A percentile compares a stretch with the other conserved stretches of the same genome.
Conservation (phyloP, 495 filamentous ascomycete genomes). For the Hypoxylon subgilvum region DNA sequence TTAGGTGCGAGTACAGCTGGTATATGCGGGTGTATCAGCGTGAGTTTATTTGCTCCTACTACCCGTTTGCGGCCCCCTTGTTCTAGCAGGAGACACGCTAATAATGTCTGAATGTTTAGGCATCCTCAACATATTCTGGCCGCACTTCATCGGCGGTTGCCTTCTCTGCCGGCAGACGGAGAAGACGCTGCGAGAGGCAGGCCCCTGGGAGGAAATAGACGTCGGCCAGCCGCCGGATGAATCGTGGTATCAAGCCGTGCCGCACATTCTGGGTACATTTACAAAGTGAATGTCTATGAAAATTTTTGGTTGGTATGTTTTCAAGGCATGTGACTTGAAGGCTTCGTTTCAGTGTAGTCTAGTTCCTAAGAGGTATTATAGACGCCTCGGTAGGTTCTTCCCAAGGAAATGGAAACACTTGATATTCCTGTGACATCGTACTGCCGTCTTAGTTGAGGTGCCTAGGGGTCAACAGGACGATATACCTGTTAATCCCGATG, state of each 20-base stretch:
- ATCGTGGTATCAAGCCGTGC: constrained; percentile 56
- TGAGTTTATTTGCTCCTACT: constrained; percentile 41
- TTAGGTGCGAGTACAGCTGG: constrained; percentile 54
- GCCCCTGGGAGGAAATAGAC: constrained; percentile 63
- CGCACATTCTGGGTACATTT: constrained; percentile 62
- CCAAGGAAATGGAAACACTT: too few species aligned
- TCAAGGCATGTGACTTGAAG: neutral
- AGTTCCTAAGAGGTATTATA: too few species aligned
- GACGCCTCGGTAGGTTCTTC: too few species aligned
- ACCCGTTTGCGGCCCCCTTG: neutral
- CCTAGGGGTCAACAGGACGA: too few species aligned
- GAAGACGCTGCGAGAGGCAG: constrained; percentile 56
- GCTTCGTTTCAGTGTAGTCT: neutral
- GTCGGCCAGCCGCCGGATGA: constrained; percentile 53
- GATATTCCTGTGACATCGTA: too few species aligned
- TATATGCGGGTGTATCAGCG: constrained; percentile 58
- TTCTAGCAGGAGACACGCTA: neutral
- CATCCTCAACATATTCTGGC: constrained; percentile 57
- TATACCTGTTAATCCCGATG: too few species aligned
- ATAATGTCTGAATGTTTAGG: constrained; percentile 27
- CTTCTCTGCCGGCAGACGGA: constrained; percentile 63
- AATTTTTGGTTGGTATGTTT: too few species aligned
- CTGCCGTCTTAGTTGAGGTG: too few species aligned
- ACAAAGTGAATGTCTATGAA: constrained; percentile 44
- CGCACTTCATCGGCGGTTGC: constrained; percentile 65